Conservation (phyloP, 345 rosid genomes). For the Streptanthus diversifolius region DNA sequence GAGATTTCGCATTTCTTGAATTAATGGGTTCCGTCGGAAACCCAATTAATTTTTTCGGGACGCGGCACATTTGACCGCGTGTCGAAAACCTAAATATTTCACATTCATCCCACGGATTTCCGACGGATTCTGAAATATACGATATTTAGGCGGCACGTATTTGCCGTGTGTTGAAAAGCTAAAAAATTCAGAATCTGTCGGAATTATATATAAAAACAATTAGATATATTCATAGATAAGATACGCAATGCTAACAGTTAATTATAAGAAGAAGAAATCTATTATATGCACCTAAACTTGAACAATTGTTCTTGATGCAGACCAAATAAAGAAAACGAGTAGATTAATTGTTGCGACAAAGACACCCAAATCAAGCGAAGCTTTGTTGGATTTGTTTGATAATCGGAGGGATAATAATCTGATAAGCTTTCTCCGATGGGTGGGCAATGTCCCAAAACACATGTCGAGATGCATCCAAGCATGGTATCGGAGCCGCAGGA, state of each 20-base stretch:
- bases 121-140: too few relatives aligned
- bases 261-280: not conserved
- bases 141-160: too few relatives aligned
- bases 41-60: too few relatives aligned
- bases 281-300: not conserved
- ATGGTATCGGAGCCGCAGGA: constrained; percentile 21
- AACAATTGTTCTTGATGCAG: not conserved
- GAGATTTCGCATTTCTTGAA: too few relatives aligned
- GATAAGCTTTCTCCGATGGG: constrained; percentile 30
- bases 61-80: too few relatives aligned
- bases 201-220: too few relatives aligned
- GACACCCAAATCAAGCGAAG: constrained; percentile 17
- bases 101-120: too few relatives aligned
- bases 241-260: not conserved
- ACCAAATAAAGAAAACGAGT: not conserved
- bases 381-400: constrained; percentile 33
- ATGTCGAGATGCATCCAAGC: constrained; percentile 27
- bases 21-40: too few relatives aligned
- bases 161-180: too few relatives aligned
- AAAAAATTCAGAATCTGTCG: too few relatives aligned
- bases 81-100: too few relatives aligned
- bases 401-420: constrained; percentile 21
- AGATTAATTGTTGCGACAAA: not conserved
- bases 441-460: constrained; percentile 36
- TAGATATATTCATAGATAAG: not conserved